Evolutionary conservation across 306 rosid species (phyloP), one percentile per base, ranked within the genome.

Genomic region (Sicyos baderoa): DNA sequence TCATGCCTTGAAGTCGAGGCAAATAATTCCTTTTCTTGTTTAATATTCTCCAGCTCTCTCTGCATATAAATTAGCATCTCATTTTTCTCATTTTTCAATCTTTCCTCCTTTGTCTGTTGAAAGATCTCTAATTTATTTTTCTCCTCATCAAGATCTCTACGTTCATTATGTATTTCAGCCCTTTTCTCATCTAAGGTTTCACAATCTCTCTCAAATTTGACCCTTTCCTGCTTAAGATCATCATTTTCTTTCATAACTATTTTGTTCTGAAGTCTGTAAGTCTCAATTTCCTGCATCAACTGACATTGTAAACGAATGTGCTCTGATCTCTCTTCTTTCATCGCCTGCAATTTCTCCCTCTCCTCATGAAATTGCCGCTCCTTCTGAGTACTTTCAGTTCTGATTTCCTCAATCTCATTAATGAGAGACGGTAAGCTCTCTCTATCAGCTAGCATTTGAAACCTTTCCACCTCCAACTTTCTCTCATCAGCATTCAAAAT

Each of bases 121-220:
- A 86, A 69, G 42, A 83, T 86, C 76, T 75, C 84, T 22, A 88
- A 67, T 48, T 82, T 82, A 75, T 81, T 95, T 63, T 76, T 90
- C 84, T 86, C 96, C 75, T 68, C 79, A 79, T 76, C 82, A 77
- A 85, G 70, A 70, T 84, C 71, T 7, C 14, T 62, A 40, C 74
- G 87, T 68, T 81, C 86, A 58, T 56, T 76, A 68, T 65, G 76
- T 77, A 86, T 57, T 79, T 82, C 81, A 73, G 85, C 61, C 74
- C 83, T 88, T 81, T 79, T 93, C 73, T 85, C 87, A 80, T 90
- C 96, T 79, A 93, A 73, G 42, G 75, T 87, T 72, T 86, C 96
- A 94, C 96, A 86, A 76, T 93, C 96, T 82, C 82, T 87, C 82
- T 88, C 97, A 74, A 90, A 93, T 67, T 79, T 90, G 60, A 83